Evolutionary conservation across 139 green algal genomes (phyloP).

Genomic region (Nannochloris sp.): DNA sequence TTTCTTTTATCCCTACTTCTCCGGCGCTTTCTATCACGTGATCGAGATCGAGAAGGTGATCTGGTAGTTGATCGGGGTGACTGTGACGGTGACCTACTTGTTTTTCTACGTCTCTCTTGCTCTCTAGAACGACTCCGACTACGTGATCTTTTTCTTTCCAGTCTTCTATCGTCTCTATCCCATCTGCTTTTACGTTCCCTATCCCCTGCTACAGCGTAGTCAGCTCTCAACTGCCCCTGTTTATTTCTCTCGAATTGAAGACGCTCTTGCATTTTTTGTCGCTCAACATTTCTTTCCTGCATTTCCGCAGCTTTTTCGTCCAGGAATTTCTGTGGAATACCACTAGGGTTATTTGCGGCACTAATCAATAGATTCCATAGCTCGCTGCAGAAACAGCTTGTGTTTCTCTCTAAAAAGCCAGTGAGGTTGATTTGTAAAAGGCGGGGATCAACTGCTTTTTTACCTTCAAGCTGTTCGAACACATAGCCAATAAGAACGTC

Average conservation of each 20-base stretch:
- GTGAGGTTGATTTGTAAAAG: constrained; percentile 74
- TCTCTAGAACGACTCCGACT: constrained; percentile 2
- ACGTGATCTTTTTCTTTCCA: background rate
- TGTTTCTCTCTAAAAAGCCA: constrained; percentile 89
- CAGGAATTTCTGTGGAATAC: constrained; percentile 77
- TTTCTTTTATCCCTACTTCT: background rate
- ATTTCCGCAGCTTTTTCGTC: constrained; percentile 71
- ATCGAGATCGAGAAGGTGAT: background rate
- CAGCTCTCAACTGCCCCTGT: background rate
- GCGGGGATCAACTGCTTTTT: constrained; percentile 59
- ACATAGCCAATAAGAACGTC: constrained; percentile 92
- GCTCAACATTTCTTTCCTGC: constrained; percentile 32
- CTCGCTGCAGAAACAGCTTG: constrained; percentile 86
- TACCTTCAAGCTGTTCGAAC: constrained; percentile 77
- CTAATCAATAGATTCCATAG: constrained; percentile 74
- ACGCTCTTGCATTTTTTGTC: constrained; percentile 49
- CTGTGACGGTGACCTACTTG: background rate
- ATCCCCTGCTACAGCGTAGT: background rate
- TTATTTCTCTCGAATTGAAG: background rate
- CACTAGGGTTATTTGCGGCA: constrained; percentile 52
- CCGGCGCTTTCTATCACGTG: background rate
- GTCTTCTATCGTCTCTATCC: background rate
- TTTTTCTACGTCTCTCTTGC: constrained; percentile 10
- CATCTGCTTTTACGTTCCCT: background rate
- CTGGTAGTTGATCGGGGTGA: no score